Percentiles rank a stretch among this genome's conserved stretches.
phyloP scores from a whole-genome alignment of 108 stramenopile genomes.

The Nannochloropsis oceanica region DNA sequence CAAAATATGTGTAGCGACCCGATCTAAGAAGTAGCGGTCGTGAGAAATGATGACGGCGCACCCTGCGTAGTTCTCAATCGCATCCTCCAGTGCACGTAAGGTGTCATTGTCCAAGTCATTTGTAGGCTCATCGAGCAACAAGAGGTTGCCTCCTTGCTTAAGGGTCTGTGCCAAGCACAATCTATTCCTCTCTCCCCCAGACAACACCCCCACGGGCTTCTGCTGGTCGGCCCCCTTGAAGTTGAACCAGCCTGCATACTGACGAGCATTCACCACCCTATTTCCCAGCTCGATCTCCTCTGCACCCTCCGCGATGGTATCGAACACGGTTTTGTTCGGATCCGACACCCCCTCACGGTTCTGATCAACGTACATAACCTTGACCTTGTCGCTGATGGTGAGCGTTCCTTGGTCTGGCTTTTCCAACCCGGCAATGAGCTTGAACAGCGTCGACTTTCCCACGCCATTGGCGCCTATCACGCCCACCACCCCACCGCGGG shows the following conservation, averaged over 20 bases:
- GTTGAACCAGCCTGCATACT: conserved; percentile 76
- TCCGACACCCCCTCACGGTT: conserved; percentile 66
- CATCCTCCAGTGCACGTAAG: conserved; percentile 72
- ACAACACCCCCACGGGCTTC: conserved; percentile 53
- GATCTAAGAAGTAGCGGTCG: conserved; percentile 89
- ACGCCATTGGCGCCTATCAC: conserved; percentile 52
- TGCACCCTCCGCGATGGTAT: conserved; percentile 59
- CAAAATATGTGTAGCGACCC: conserved; percentile 76
- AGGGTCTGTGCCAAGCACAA: conserved; percentile 76
- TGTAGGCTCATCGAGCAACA: conserved; percentile 82
- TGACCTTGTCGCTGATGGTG: conserved; percentile 67
- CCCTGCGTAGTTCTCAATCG: conserved; percentile 73
- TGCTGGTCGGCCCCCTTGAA: conserved; percentile 71
- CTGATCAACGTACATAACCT: conserved; percentile 74
- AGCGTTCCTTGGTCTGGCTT: conserved; percentile 58
- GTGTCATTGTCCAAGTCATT: conserved; percentile 85
- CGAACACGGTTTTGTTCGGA: conserved; percentile 63
- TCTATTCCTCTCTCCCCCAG: conserved; percentile 82
- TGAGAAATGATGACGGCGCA: conserved; percentile 82
- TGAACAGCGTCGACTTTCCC: conserved; percentile 72
- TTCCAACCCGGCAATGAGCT: conserved; percentile 63
- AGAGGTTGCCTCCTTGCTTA: conserved; percentile 61
- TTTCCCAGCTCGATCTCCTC: conserved; percentile 75
- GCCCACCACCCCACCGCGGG: conserved; percentile 73
- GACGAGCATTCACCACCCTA: conserved; percentile 40